Base-by-base conservation (phyloP, 2,329 filamentous ascomycete genomes). In the Escovopsis weberi region DNA sequence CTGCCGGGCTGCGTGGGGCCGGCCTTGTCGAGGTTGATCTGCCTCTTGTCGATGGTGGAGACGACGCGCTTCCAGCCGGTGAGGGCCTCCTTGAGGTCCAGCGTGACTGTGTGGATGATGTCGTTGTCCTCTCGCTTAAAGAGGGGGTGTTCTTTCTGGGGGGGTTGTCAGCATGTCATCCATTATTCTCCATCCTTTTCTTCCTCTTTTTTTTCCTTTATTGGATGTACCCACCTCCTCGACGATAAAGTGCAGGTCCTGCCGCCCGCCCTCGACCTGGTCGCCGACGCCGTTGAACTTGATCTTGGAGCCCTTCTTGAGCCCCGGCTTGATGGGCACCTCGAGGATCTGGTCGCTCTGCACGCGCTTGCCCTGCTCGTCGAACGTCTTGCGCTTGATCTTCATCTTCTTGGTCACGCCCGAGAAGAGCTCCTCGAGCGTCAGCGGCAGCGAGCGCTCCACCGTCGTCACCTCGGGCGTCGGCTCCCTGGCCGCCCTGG, bases 201-300 rank as follows among this genome's bases (percentile, higher is more conserved):
- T 30, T 10, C 28, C 2, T 30, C 10, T 30, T 30, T 30, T 2
- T 15, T 5, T 34, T 30, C 23, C 18, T 9, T 15, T 15, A 15
- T 15, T 15, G 15, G 15, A 6, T 5, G 23, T 12, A 9, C 80
- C 69, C 75, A 88, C 86, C 81, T 95, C 89, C 62, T 87, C 82
- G 19, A 98, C 76, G 45, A 98, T 82, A 55, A 98, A 94, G 60
- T 95, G 88, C 41, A 98, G 64, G 62, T 98, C 91, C 61, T 98
- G 91, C 45, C 87, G 85, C 12, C 89, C 89, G 36, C 91, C 91
- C 57, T 96, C 91, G 47, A 94, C 87, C 60, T 96, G 88, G 62
- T 98, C 91, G 10, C 91, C 91, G n/a, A 98, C 88, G 36, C 89
- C 87, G 57, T 84, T 85, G 59, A 94, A 98, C 65, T 95, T 95